These are phyloP conservation scores for Paramecium tetraurelia DNA, from an alignment of 73 alveolate genomes.

Conservation along the genomic window DNA sequence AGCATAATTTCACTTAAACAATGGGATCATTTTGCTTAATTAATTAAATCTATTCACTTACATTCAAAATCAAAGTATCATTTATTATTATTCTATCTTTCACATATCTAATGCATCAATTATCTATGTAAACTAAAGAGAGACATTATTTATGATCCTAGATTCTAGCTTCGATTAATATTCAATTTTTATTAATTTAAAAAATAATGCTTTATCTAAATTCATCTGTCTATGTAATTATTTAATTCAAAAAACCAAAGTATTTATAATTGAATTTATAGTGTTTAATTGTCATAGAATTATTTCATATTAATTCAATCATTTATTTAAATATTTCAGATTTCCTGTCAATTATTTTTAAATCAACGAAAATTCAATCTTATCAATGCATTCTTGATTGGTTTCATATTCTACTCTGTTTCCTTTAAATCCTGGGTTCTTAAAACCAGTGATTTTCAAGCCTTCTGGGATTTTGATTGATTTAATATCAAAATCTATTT, in stretches of 20 bases:
- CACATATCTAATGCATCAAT: too few species aligned
- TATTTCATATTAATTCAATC: conserved; percentile 16
- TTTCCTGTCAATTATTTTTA: background rate
- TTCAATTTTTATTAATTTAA: too few species aligned
- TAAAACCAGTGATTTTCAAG: conserved; percentile 18
- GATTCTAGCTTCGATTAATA: too few species aligned
- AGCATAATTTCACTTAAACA: conserved; percentile 64
- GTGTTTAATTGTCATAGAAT: too few species aligned
- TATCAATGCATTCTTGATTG: conserved; percentile 15
- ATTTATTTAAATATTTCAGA: conserved; percentile 3
- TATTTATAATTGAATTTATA: too few species aligned
- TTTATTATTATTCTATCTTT: background rate
- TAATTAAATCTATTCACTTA: conserved; percentile 58
- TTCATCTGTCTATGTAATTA: too few species aligned
- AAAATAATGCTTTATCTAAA: too few species aligned
- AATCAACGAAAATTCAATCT: background rate
- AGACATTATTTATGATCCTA: too few species aligned
- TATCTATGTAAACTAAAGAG: too few species aligned
- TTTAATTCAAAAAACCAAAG: too few species aligned
- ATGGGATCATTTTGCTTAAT: conserved; percentile 60
- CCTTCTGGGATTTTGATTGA: conserved; percentile 44
- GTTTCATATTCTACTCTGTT: conserved; percentile 46
- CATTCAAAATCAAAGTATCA: conserved; percentile 16
- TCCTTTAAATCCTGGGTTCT: background rate
- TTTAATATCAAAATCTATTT: conserved; percentile 33